Conservation (phyloP, 208 protist species). For the Leptomonas pyrrhocoris region DNA sequence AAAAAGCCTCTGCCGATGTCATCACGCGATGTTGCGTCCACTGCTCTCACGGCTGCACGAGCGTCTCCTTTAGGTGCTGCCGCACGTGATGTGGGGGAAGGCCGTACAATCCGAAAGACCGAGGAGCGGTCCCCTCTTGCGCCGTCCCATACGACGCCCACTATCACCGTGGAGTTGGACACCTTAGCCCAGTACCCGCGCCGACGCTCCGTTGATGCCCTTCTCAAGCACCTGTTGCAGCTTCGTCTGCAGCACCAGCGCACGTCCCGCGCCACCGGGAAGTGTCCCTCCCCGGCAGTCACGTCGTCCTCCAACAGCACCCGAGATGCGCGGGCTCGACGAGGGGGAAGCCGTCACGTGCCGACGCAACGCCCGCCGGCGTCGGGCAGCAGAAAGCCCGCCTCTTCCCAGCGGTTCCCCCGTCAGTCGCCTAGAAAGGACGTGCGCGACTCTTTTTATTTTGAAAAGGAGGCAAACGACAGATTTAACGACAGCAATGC, state of each 20-base stretch:
- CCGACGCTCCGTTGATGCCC: neutral
- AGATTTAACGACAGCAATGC: neutral
- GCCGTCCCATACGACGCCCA: neutral
- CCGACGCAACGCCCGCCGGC: neutral
- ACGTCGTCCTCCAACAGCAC: too few relatives aligned
- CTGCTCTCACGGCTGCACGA: too few relatives aligned
- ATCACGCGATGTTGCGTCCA: too few relatives aligned
- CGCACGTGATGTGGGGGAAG: too few relatives aligned
- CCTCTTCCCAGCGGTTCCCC: neutral
- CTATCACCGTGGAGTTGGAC: neutral
- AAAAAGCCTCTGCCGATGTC: too few relatives aligned
- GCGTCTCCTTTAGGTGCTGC: too few relatives aligned
- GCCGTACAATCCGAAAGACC: neutral
- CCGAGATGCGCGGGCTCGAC: neutral
- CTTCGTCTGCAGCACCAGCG: conserved; percentile 17
- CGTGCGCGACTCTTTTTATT: neutral
- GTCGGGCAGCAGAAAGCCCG: neutral
- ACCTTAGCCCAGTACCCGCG: neutral
- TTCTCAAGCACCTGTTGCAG: conserved; percentile 10
- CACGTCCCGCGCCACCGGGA: neutral
- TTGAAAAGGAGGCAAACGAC: neutral
- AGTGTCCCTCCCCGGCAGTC: neutral
- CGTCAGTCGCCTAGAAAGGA: neutral
- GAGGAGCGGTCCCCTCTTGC: neutral
- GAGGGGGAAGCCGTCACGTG: neutral